These are phyloP conservation scores for Candida xiaguanensis DNA, from an alignment of 805 yeast species.

Conservation along the genomic window DNA sequence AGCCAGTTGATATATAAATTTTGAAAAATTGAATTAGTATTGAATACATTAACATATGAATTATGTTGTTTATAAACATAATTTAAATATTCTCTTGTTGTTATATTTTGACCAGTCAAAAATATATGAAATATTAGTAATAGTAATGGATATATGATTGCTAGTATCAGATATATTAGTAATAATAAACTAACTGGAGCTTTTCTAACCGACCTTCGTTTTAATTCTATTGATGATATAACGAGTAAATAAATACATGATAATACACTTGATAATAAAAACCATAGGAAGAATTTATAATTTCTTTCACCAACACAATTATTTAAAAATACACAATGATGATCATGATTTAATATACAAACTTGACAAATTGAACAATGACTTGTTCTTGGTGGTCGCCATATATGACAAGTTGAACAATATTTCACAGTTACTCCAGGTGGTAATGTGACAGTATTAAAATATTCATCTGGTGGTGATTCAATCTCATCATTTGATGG, in stretches of 20 bases:
- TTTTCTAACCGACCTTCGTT: slow-evolving; percentile 14
- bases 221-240: slow-evolving; percentile 19
- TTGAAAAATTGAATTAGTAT: slow-evolving; percentile 17
- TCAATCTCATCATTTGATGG: slow-evolving; percentile 8
- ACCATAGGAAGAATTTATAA: slow-evolving; percentile 34
- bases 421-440: slow-evolving; percentile 48
- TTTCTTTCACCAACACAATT: slow-evolving; percentile 41
- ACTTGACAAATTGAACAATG: slow-evolving; percentile 70
- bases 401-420: slow-evolving; percentile 50
- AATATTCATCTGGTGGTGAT: slow-evolving; percentile 56
- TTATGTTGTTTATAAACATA: slow-evolving; percentile 31
- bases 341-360: slow-evolving; percentile 67
- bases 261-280: slow-evolving; percentile 19
- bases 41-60: slow-evolving; percentile 29
- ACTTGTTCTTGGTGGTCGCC: slow-evolving; percentile 68
- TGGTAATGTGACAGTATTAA: slow-evolving; percentile 48
- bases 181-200: slow-evolving; percentile 46
- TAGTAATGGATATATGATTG: slow-evolving; percentile 52
- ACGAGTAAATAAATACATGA: slow-evolving; percentile 18
- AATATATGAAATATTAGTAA: slow-evolving; percentile 52
- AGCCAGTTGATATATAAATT: slow-evolving; percentile 37
- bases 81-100: slow-evolving; percentile 71
- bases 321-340: slow-evolving; percentile 64
- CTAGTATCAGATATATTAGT: slow-evolving; percentile 45
- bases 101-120: slow-evolving; percentile 53